phyloP scores from a whole-genome alignment of 2,329 filamentous ascomycete genomes.

The Fusarium decemcellulare region DNA sequence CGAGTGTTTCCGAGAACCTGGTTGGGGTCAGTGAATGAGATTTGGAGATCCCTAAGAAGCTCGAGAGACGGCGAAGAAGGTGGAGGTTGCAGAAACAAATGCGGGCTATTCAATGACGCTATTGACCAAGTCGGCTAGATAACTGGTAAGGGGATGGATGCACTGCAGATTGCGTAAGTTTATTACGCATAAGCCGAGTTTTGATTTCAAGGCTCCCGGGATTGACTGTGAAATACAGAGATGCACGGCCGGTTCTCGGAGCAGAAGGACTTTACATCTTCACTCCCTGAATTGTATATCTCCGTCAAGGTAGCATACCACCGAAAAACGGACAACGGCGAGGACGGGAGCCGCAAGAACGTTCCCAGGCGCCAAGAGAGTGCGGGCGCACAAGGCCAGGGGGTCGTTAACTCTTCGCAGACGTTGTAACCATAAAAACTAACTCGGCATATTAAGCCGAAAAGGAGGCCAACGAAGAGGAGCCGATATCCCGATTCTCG shows the following conservation, averaged over 20 bases:
- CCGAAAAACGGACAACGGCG: conserved; percentile 62
- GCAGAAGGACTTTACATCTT: conserved; percentile 65
- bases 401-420: conserved; percentile 50
- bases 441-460: background rate
- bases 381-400: conserved; percentile 53
- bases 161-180: conserved; percentile 61
- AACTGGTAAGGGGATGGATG: conserved; percentile 55
- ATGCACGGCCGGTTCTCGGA: conserved; percentile 75
- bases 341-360: conserved; percentile 65
- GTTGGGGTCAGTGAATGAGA: conserved; percentile 62
- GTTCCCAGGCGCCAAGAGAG: conserved; percentile 55
- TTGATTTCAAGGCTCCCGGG: background rate
- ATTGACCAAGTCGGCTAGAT: conserved; percentile 59
- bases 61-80: conserved; percentile 52
- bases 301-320: conserved; percentile 62
- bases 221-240: conserved; percentile 52
- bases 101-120: conserved; percentile 63
- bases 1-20: conserved; percentile 49
- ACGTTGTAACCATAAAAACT: conserved; percentile 14
- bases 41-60: conserved; percentile 65
- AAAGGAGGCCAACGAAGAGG: background rate
- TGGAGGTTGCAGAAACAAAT: conserved; percentile 67
- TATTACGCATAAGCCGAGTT: background rate
- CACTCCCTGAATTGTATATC: conserved; percentile 62
- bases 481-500: background rate